Evolutionary conservation across 1,139 yeast species (phyloP).

Genomic region (Scheffersomyces titani): DNA sequence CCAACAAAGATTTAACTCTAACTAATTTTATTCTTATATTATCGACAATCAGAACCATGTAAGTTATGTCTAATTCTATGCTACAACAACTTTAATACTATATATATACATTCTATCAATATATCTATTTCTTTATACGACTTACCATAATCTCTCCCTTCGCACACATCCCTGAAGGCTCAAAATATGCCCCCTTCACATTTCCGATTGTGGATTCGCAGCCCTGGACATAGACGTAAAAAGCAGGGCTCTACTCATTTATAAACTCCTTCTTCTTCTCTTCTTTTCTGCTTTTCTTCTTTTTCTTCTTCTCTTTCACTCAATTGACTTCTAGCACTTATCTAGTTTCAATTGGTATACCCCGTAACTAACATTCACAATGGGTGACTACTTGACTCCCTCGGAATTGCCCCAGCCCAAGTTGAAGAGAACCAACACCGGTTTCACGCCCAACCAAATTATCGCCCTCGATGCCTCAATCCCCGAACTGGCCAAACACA

Average conservation of each 20-base stretch:
- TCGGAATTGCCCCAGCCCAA: conserved; percentile 43
- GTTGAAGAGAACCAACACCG: conserved; percentile 76
- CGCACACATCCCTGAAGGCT: neutral
- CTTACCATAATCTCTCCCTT: neutral
- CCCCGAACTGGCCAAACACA: conserved; percentile 73
- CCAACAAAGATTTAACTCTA: neutral
- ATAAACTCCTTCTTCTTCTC: neutral
- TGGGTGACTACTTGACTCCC: conserved; percentile 48
- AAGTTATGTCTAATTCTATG: no score
- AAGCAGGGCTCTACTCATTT: neutral
- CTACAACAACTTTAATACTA: no score
- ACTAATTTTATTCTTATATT: neutral
- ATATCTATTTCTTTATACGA: neutral
- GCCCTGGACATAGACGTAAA: neutral
- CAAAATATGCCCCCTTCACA: neutral
- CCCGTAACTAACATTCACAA: conserved; percentile 9
- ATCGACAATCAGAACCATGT: neutral
- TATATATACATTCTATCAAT: no score
- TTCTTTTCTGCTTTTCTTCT: neutral
- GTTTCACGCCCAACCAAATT: conserved; percentile 88
- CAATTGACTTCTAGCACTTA: conserved; percentile 4
- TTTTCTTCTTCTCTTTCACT: neutral
- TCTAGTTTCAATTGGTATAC: conserved; percentile 1
- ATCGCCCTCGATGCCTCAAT: conserved; percentile 79
- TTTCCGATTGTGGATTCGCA: neutral